Conservation (phyloP, 257 asterid species). For the Salvia miltiorrhiza region DNA sequence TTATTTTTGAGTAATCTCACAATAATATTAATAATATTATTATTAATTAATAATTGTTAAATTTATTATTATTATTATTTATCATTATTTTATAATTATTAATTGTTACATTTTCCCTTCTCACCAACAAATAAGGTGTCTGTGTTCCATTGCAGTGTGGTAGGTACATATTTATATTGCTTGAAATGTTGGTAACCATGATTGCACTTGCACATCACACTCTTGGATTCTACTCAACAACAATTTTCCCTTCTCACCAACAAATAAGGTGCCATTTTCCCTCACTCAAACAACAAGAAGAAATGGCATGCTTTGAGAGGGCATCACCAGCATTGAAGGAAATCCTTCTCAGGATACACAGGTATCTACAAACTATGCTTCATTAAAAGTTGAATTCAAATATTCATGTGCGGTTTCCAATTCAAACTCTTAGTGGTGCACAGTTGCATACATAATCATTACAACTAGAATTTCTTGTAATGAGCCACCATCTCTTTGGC, state of each 20-base stretch:
- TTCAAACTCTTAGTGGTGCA: not conserved
- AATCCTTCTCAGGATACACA: constrained; percentile 67
- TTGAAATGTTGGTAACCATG: constrained; percentile 42
- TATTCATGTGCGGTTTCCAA: not conserved
- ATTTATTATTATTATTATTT: too few species aligned
- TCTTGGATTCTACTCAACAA: constrained; percentile 57
- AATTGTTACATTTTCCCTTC: too few species aligned
- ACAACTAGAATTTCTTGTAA: too few species aligned
- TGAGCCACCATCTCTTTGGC: not conserved
- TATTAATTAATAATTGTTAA: too few species aligned
- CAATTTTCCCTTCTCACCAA: constrained; percentile 17
- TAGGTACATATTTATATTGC: constrained; percentile 26
- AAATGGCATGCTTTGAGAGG: constrained; percentile 76
- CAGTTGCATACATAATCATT: not conserved
- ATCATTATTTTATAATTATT: too few species aligned
- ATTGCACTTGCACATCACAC: constrained; percentile 44
- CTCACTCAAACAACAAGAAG: constrained; percentile 13
- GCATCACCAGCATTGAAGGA: constrained; percentile 82
- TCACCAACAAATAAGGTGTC: too few species aligned
- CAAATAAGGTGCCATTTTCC: not conserved
- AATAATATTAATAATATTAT: too few species aligned
- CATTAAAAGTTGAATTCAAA: not conserved
- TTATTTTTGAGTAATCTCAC: too few species aligned
- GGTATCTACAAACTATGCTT: constrained; percentile 30
- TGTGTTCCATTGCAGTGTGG: not conserved